These are phyloP conservation scores for Wickerhamiella musiphila DNA, from an alignment of 805 yeast species.

Conservation along the genomic window DNA sequence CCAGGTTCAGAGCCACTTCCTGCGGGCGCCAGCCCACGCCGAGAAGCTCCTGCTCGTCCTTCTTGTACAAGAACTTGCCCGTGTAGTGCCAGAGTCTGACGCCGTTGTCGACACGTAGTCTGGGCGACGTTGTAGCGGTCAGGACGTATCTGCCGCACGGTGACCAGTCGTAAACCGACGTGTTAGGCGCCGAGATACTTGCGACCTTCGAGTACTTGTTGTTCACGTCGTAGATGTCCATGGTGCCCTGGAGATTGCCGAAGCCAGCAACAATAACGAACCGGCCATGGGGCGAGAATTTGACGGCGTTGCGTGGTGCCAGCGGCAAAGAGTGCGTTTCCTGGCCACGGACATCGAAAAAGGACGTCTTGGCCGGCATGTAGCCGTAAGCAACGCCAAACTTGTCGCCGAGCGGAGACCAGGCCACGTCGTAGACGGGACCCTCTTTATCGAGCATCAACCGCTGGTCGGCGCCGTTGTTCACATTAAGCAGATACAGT, in stretches of 20 bases:
- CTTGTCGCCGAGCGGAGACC: constrained; percentile 94
- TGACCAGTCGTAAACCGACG: constrained; percentile 94
- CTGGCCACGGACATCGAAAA: constrained; percentile 89
- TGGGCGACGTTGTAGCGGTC: constrained; percentile 94
- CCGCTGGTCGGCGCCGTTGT: constrained; percentile 65
- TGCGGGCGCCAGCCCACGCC: constrained; percentile 75
- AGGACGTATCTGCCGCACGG: constrained; percentile 89
- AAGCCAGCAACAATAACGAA: constrained; percentile 89
- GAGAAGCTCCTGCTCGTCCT: constrained; percentile 67
- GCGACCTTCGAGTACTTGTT: constrained; percentile 65
- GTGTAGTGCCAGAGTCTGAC: constrained; percentile 82
- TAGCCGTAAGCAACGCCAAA: constrained; percentile 95
- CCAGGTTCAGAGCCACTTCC: constrained; percentile 32
- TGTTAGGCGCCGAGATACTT: constrained; percentile 78
- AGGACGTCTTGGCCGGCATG: constrained; percentile 93
- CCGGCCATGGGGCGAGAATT: constrained; percentile 87
- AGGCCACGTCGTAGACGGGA: constrained; percentile 91
- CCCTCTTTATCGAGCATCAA: constrained; percentile 82
- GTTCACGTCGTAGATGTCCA: constrained; percentile 85
- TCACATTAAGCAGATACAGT: constrained; percentile 74
- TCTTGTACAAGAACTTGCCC: constrained; percentile 63
- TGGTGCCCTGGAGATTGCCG: constrained; percentile 93
- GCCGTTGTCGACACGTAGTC: constrained; percentile 93
- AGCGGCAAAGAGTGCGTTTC: constrained; percentile 67
- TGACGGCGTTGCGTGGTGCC: constrained; percentile 74